Percentiles rank a stretch among this genome's conserved stretches.
Evolutionary conservation across 306 rosid species (phyloP).

Genomic region (Astragalus membranaceus): DNA sequence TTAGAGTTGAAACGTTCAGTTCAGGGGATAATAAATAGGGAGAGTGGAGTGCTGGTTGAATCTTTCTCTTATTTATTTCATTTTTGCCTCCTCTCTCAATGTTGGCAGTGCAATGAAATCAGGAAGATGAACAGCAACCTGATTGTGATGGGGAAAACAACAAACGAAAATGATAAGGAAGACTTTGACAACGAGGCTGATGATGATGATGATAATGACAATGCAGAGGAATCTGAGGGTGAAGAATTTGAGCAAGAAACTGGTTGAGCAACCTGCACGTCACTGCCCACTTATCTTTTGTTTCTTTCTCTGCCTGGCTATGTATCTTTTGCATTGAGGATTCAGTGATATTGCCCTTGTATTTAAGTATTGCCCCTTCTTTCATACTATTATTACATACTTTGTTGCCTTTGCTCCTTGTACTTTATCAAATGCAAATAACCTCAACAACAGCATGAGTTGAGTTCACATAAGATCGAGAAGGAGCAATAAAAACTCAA

Average conservation of each 20-base stretch:
- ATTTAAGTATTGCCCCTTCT: background rate
- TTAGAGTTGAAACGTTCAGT: background rate
- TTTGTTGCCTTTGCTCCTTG: background rate
- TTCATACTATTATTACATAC: background rate
- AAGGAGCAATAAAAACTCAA: background rate
- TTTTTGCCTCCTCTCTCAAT: background rate
- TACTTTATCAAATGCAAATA: background rate
- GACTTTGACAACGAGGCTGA: conserved; percentile 64
- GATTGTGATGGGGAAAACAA: conserved; percentile 61
- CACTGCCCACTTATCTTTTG: background rate
- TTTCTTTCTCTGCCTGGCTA: background rate
- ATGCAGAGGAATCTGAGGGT: conserved; percentile 84
- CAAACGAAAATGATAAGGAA: conserved; percentile 68
- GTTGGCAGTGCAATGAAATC: conserved; percentile 67
- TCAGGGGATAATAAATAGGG: background rate
- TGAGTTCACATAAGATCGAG: background rate
- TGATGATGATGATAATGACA: conserved; percentile 52
- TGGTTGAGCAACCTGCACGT: conserved; percentile 40
- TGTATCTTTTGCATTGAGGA: no score
- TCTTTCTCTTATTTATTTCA: background rate
- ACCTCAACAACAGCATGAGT: background rate
- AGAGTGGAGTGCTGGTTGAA: background rate
- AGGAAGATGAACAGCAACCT: conserved; percentile 61
- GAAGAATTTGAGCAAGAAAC: conserved; percentile 98
- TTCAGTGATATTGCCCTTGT: no score